Evolutionary conservation across 768 basidiomycete genomes (phyloP).

Genomic region (Leccinum variicolor): DNA sequence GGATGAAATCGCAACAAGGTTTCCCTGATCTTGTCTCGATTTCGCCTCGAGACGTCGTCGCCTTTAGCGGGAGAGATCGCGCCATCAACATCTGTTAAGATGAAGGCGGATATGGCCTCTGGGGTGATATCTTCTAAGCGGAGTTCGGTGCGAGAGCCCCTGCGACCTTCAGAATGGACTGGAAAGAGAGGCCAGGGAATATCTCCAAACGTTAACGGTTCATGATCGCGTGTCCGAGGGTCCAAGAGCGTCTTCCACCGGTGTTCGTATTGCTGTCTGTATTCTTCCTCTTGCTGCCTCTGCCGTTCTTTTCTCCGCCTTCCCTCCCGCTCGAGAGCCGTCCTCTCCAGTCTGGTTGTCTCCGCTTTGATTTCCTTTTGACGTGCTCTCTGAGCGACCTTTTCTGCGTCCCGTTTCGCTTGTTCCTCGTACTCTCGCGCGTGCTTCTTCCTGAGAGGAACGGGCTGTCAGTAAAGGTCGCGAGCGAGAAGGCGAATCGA

Average conservation of each 20-base stretch:
- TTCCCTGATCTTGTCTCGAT: constrained; percentile 63
- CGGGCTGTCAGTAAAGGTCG: not conserved
- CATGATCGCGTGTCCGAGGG: constrained; percentile 20
- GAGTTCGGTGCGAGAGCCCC: constrained; percentile 7
- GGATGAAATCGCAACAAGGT: constrained; percentile 74
- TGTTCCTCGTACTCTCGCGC: constrained; percentile 64
- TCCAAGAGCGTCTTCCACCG: constrained; percentile 54
- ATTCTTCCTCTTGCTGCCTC: constrained; percentile 39
- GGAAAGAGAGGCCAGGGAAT: constrained; percentile 72
- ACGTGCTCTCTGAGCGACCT: constrained; percentile 49
- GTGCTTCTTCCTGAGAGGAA: constrained; percentile 54
- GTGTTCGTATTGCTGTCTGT: constrained; percentile 51
- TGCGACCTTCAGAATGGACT: constrained; percentile 22
- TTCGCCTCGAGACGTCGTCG: constrained; percentile 38
- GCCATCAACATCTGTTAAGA: constrained; percentile 36
- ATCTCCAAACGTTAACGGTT: constrained; percentile 46
- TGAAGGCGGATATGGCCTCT: constrained; percentile 55
- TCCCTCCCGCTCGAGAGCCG: constrained; percentile 50
- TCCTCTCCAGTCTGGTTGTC: constrained; percentile 46
- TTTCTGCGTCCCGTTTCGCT: constrained; percentile 50
- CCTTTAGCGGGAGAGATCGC: constrained; percentile 1
- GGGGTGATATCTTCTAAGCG: constrained; percentile 51
- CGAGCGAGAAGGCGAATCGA: constrained; percentile 4
- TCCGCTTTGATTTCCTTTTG: constrained; percentile 55
- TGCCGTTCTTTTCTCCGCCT: constrained; percentile 48